Evolutionary conservation across 2,329 filamentous ascomycete genomes (phyloP).

Genomic region (Xylaria sp.): DNA sequence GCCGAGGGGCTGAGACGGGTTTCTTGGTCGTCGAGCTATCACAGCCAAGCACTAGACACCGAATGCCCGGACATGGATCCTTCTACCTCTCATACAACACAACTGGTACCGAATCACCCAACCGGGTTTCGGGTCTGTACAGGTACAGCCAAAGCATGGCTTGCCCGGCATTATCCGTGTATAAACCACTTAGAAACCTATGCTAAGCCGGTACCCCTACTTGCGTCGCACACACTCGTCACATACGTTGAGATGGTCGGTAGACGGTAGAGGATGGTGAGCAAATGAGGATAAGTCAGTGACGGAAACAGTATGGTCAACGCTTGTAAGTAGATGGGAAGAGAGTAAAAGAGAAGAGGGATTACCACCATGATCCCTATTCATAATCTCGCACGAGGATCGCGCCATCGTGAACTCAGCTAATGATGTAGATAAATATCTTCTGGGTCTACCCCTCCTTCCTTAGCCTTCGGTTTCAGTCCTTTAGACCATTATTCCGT

Average conservation of each 20-base stretch:
- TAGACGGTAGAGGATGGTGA: conserved; percentile 8
- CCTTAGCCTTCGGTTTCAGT: conserved; percentile 5
- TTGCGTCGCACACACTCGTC: conserved; percentile 4
- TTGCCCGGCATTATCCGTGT: neutral
- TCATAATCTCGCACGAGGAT: conserved; percentile 32
- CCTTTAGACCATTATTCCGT: conserved; percentile 23
- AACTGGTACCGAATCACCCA: conserved; percentile 14
- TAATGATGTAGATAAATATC: conserved; percentile 31
- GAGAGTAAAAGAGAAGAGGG: conserved; percentile 16
- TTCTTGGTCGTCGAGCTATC: conserved; percentile 10
- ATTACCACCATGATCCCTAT: conserved; percentile 19
- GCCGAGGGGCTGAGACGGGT: conserved; percentile 23
- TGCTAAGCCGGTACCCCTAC: neutral
- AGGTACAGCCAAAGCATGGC: neutral
- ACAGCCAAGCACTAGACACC: conserved; percentile 6
- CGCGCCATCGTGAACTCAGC: conserved; percentile 37
- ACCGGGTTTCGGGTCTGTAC: neutral
- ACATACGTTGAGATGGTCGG: neutral
- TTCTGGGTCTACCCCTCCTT: conserved; percentile 31
- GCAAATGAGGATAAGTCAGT: conserved; percentile 3
- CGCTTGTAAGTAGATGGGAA: neutral
- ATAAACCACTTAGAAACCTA: neutral
- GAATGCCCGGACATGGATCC: neutral
- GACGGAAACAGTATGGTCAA: conserved; percentile 6
- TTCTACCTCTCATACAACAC: neutral